Evolutionary conservation across 768 basidiomycete species (phyloP), one percentile per base, ranked within the genome.

Genomic region (Tulasnella sp.): DNA sequence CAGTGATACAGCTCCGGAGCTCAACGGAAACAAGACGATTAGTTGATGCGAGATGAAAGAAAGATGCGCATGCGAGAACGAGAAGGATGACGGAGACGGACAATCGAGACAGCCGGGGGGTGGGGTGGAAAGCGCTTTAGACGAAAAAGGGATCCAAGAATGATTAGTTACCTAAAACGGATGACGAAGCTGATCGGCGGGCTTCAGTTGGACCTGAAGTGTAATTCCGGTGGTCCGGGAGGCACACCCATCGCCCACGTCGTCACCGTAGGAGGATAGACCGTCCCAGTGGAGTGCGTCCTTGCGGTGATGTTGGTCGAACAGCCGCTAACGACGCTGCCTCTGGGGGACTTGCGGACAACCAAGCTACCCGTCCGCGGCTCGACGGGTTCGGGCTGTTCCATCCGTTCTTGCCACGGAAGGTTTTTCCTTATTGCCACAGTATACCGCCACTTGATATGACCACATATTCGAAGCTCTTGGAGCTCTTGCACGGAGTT

Each of bases 391-490:
- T 66, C 37, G 22, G 62, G 52, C 39, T 9, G 34, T 44, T 72
- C 71, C 17, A 72, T 32, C 39, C 71, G 71, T 34, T 72, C 32
- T 16, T 66, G 64, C 71, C 71, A 72, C 19, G 71, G 62, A 17
- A 22, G 29, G 22, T 65, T 47, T 14, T 17, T 72, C 22, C 71
- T 59, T 3, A 72, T 72, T 16, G 59, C 63, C 34, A 39, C 39
- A 14, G 37, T 64, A 37, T 65, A 72, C 7, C 71, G 52, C 71
- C 71, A 72, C 26, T 63, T 62, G 36, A 72, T 41, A 32, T 64
- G 35, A 12, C 39, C 71, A 62, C 62, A 62, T 26, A 72, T 66
- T n/a, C 12, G 64, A 26, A 63, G 71, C 11, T 72, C 36, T 22
- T 62, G 32, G 5, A 72, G 26, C 62, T 72, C 71, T 32, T 16